A percentile compares a stretch with the other conserved stretches of the same genome.
phyloP scores from a whole-genome alignment of 441 rosid species.

The Biscutella auriculata region DNA sequence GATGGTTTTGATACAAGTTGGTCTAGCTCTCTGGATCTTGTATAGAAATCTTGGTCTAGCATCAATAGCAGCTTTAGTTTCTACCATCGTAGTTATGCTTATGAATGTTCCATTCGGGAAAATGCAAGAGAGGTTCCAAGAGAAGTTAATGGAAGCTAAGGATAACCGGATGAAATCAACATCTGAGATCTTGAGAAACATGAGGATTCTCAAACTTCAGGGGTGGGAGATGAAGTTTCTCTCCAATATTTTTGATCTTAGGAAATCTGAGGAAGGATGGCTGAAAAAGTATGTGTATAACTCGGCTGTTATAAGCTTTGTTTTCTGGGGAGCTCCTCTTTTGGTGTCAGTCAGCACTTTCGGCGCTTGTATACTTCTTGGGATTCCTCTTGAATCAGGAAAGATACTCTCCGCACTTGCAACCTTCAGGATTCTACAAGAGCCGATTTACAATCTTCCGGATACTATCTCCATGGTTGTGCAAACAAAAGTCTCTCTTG shows the following conservation, averaged over 20 bases:
- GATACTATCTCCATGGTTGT: slow-evolving; percentile 30
- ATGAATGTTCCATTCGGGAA: slow-evolving; percentile 37
- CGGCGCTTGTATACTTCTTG: slow-evolving; percentile 28
- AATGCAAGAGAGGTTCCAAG: slow-evolving; percentile 34
- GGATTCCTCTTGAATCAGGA: slow-evolving; percentile 29
- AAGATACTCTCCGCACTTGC: slow-evolving; percentile 36
- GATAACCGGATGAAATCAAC: slow-evolving; percentile 32
- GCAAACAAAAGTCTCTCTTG: slow-evolving; percentile 41
- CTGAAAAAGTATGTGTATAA: slow-evolving; percentile 27
- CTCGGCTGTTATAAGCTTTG: slow-evolving; percentile 19
- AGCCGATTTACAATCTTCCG: slow-evolving; percentile 27
- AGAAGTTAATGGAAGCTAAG: slow-evolving; percentile 33
- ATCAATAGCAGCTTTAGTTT: slow-evolving; percentile 31
- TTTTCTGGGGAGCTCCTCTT: slow-evolving; percentile 36
- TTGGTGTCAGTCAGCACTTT: slow-evolving; percentile 27
- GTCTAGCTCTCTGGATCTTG: slow-evolving; percentile 40
- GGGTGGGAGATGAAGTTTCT: slow-evolving; percentile 44
- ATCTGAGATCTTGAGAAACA: slow-evolving; percentile 32
- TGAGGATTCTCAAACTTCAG: slow-evolving; percentile 40
- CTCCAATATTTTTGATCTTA: slow-evolving; percentile 27
- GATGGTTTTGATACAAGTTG: slow-evolving; percentile 36
- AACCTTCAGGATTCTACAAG: slow-evolving; percentile 32
- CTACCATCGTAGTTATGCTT: slow-evolving; percentile 28
- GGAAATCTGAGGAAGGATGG: slow-evolving; percentile 30
- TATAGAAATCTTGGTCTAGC: slow-evolving; percentile 43